Evolutionary conservation across 2,329 filamentous ascomycete genomes (phyloP), one percentile per base, ranked within the genome.

Genomic region (Xylariomycetidae sp.): DNA sequence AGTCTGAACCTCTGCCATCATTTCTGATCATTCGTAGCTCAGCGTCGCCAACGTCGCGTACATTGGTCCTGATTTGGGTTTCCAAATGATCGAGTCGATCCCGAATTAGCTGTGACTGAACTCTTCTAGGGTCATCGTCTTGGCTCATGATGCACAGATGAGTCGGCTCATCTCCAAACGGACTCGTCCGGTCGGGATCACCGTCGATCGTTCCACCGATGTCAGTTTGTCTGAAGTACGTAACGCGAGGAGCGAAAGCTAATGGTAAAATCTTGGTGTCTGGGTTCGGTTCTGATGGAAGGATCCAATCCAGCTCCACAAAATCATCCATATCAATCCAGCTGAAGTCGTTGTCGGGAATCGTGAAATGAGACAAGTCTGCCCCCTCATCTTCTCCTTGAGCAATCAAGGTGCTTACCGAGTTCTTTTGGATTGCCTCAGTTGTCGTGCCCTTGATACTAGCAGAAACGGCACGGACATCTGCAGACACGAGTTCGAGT

Each of bases 291-390:
- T 94, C 87, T 11, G 87, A 84, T 1, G 90, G 90, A 16, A 96
- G 64, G 34, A 95, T 89, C 90, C 90, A 97, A 56, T 96, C 94
- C 15, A 98, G 67, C 58, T 98, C 92, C 18, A 98, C 89, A 61
- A 98, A 98, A 57, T 98, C 92, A 55, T 98, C 92, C 88, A 98
- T 97, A 53, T 98, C 92, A 42, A 98, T 89, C 92, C 92, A 98
- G 35, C 83, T 88, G 47, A 88, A 81, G 53, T 98, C 92, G 34
- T 94, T 86, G 57, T 98, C 92, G 0, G 92, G 90, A 31, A 98
- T 98, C 0, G 82, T 90, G 56, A 98, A 98, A 33, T 84, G 82
- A 1, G 89, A 94, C 31, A 95, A 69, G 55, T 90, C 83, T 3
- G 76, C 76, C 6, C 74, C 74, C 7, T 74, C 72, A 4, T 66